phyloP scores from a whole-genome alignment of 164 flowering plant species.

The Vitis amurensis region DNA sequence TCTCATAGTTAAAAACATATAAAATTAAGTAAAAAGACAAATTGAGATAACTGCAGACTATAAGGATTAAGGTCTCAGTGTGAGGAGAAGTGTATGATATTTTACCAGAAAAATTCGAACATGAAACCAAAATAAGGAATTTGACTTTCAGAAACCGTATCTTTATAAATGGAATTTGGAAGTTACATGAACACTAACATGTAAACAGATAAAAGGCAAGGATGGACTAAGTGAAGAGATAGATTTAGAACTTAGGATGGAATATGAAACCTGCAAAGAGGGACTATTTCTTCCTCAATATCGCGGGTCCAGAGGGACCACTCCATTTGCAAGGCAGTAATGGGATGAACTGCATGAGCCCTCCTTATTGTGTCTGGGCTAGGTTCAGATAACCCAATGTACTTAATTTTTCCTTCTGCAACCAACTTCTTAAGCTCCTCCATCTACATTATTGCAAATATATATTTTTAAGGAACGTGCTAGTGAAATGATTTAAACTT shows the following conservation, averaged over 20 bases:
- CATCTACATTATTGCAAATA: not conserved
- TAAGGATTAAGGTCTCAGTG: too few species aligned
- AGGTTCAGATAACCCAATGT: conserved; percentile 13
- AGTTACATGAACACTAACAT: not conserved
- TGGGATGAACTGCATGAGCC: conserved; percentile 15
- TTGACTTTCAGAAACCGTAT: too few species aligned
- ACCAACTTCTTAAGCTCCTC: conserved; percentile 14
- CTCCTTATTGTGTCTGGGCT: conserved; percentile 11
- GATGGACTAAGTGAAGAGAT: not conserved
- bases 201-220: not conserved
- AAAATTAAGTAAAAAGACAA: not conserved
- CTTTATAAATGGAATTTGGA: too few species aligned
- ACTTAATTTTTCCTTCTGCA: conserved; percentile 13
- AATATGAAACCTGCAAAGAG: conserved; percentile 9
- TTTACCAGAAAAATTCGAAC: too few species aligned
- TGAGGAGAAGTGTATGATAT: too few species aligned
- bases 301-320: conserved; percentile 19
- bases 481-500: too few species aligned
- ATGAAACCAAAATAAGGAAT: too few species aligned
- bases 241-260: not conserved
- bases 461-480: not conserved
- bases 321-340: conserved; percentile 12
- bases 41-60: too few species aligned
- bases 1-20: not conserved
- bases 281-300: conserved; percentile 14